Percentiles rank a stretch among this genome's conserved stretches.
phyloP scores from a whole-genome alignment of 2,329 filamentous ascomycete species.

The Meredithiella fracta region DNA sequence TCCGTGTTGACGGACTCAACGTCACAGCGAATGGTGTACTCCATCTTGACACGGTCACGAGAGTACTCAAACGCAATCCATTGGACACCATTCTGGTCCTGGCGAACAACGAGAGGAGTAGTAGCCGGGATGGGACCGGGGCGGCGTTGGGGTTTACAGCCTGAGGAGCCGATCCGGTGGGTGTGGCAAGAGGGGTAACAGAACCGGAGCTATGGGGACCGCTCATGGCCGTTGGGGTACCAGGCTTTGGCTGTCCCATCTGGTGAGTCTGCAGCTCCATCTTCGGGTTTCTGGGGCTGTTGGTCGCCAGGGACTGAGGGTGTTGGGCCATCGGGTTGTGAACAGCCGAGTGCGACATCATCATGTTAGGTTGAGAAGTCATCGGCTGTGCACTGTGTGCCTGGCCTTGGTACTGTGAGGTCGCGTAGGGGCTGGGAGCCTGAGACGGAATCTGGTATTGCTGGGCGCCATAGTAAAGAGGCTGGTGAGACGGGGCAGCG shows the following conservation, averaged over 20 bases:
- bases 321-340: conserved; percentile 39
- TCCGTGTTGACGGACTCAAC: conserved; percentile 94
- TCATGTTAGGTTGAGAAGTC: conserved; percentile 48
- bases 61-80: conserved; percentile 99
- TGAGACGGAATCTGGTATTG: conserved; percentile 53
- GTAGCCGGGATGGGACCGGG: conserved; percentile 94
- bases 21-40: conserved; percentile 96
- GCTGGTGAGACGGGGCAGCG: conserved; percentile 61
- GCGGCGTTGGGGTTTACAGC: conserved; percentile 78
- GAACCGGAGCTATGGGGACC: conserved; percentile 20
- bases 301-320: conserved; percentile 36
- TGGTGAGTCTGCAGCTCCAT: conserved; percentile 46
- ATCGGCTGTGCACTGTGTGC: conserved; percentile 39
- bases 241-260: conserved; percentile 38
- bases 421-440: conserved; percentile 41
- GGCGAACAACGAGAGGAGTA: conserved; percentile 80
- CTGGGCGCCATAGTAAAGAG: conserved; percentile 57
- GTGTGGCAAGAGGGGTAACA: conserved; percentile 26
- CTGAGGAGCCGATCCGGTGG: conserved; percentile 26
- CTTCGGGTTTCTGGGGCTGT: conserved; percentile 44
- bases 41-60: conserved; percentile 93
- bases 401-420: conserved; percentile 38
- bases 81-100: conserved; percentile 91
- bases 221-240: conserved; percentile 25
- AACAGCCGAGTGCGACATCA: conserved; percentile 45